Percentiles rank a stretch among this genome's conserved stretches.
Evolutionary conservation across 257 asterid genomes (phyloP).

Genomic region (Solanum peruvianum): DNA sequence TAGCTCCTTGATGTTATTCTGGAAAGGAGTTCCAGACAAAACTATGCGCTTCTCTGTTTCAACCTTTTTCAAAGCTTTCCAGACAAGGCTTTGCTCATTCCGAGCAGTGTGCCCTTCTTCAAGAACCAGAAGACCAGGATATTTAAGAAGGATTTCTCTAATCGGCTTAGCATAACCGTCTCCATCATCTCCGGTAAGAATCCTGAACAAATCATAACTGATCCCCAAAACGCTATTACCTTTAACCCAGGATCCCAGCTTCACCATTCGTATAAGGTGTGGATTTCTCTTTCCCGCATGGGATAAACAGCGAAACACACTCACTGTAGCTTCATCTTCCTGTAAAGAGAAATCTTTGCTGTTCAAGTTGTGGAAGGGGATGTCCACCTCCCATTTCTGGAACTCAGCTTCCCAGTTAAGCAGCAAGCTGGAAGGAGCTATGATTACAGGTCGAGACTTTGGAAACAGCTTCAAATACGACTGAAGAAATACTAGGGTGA

Average conservation of each 20-base stretch:
- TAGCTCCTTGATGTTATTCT: constrained; percentile 56
- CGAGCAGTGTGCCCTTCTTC: constrained; percentile 89
- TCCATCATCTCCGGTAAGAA: constrained; percentile 21
- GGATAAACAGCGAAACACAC: not conserved
- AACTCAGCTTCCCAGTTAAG: constrained; percentile 61
- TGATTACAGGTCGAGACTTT: constrained; percentile 43
- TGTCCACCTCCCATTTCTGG: constrained; percentile 32
- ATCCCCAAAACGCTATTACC: constrained; percentile 33
- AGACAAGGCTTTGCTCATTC: constrained; percentile 35
- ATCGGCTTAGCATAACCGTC: not conserved
- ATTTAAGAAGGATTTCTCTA: constrained; percentile 38
- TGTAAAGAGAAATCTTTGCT: constrained; percentile 13
- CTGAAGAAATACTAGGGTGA: not conserved
- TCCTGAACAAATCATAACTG: constrained; percentile 40
- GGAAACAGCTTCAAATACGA: no score
- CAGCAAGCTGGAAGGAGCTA: constrained; percentile 68
- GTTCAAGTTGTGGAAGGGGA: constrained; percentile 52
- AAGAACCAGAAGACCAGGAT: constrained; percentile 45
- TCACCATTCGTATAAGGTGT: not conserved
- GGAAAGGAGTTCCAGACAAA: constrained; percentile 78
- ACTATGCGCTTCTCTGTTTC: constrained; percentile 48
- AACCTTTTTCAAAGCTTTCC: constrained; percentile 40
- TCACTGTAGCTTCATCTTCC: constrained; percentile 13
- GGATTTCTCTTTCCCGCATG: not conserved
- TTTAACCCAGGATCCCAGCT: not conserved